Evolutionary conservation across 2,329 filamentous ascomycete species (phyloP).

Genomic region (Cladobotryum mycophilum): DNA sequence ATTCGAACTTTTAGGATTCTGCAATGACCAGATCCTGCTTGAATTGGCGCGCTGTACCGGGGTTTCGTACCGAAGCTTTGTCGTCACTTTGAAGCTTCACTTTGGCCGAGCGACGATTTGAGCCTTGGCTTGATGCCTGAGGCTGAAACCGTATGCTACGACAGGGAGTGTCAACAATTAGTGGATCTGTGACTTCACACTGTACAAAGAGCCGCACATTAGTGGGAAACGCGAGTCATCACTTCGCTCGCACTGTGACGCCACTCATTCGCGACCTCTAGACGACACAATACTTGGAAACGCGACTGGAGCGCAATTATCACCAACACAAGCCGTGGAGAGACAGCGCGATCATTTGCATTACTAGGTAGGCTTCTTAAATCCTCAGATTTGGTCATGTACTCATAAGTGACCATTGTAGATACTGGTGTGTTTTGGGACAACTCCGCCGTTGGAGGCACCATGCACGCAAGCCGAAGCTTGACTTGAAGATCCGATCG

Average conservation of each 20-base stretch:
- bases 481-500: slow-evolving; percentile 18
- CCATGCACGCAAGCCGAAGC: slow-evolving; percentile 20
- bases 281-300: slow-evolving; percentile 8
- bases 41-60: slow-evolving; percentile 19
- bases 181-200: slow-evolving; percentile 1
- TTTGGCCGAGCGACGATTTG: slow-evolving; percentile 5
- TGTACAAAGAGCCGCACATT: not conserved
- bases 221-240: slow-evolving; percentile 2
- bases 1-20: not conserved
- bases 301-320: slow-evolving; percentile 14
- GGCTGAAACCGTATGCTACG: slow-evolving; percentile 11
- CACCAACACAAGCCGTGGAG: not conserved
- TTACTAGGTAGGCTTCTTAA: slow-evolving; percentile 2
- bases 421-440: slow-evolving; percentile 10
- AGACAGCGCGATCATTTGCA: not conserved
- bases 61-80: slow-evolving; percentile 2
- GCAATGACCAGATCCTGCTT: slow-evolving; percentile 7
- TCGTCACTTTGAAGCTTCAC: slow-evolving; percentile 9
- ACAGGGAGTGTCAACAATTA: slow-evolving; percentile 8
- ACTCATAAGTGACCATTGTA: slow-evolving; percentile 9
- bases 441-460: slow-evolving; percentile 5
- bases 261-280: slow-evolving; percentile 10
- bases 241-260: slow-evolving; percentile 15
- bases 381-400: not conserved
- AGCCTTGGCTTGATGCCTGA: slow-evolving; percentile 16